Evolutionary conservation across 2,329 filamentous ascomycete species (phyloP).

Genomic region (Neurospora sp.): DNA sequence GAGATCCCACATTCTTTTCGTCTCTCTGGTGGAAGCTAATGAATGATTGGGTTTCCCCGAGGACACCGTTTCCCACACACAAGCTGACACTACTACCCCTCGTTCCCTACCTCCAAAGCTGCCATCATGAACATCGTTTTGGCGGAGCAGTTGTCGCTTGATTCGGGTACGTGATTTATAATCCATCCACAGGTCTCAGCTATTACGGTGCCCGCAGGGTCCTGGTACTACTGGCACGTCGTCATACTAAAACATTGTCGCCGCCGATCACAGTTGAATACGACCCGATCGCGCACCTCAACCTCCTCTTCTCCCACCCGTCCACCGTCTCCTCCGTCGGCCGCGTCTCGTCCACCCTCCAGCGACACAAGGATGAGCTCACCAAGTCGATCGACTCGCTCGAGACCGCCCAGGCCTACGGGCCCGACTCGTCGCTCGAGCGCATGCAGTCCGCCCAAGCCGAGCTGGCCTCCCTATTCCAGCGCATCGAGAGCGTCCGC

Average conservation of each 20-base stretch:
- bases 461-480: conserved; percentile 82
- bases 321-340: conserved; percentile 71
- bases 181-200: not conserved
- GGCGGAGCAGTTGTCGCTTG: conserved; percentile 13
- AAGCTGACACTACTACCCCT: not conserved
- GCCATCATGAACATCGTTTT: conserved; percentile 10
- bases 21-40: not conserved
- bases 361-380: conserved; percentile 70
- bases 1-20: not conserved
- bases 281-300: conserved; percentile 86
- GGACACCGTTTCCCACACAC: not conserved
- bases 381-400: conserved; percentile 66
- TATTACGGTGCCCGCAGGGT: not conserved
- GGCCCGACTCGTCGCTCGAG: conserved; percentile 77
- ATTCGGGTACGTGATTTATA: conserved; percentile 14
- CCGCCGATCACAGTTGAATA: conserved; percentile 55
- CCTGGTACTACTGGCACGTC: conserved; percentile 5
- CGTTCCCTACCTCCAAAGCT: not conserved
- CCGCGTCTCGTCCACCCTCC: conserved; percentile 64
- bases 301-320: conserved; percentile 85
- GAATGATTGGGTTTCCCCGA: not conserved
- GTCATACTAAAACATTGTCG: conserved; percentile 9
- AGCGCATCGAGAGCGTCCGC: conserved; percentile 88
- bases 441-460: conserved; percentile 86
- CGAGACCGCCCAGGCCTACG: conserved; percentile 69